Evolutionary conservation across 352 stramenopile species (phyloP).

Genomic region (Pythium aristosporum): DNA sequence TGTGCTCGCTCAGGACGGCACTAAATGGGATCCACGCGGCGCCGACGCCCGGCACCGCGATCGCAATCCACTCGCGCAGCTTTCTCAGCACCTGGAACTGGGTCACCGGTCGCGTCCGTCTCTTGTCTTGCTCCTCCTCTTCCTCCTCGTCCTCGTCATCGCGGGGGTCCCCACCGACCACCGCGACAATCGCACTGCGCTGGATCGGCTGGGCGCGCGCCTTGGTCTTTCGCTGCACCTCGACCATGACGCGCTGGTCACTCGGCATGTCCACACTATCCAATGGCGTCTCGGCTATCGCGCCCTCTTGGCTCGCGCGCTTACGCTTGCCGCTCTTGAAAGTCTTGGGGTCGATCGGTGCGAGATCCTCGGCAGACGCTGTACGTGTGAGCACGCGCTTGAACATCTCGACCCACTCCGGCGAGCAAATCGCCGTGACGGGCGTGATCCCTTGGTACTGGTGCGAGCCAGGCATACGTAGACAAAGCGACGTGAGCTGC

Average conservation of each 20-base stretch:
- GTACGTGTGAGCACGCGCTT: conserved; percentile 12
- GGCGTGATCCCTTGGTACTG: conserved; percentile 1
- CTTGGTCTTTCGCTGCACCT: conserved; percentile 18
- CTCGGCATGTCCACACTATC: conserved; percentile 2
- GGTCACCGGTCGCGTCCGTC: background rate
- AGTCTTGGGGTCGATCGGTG: conserved; percentile 16
- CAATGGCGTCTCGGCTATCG: background rate
- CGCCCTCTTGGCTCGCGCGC: background rate
- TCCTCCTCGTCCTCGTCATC: background rate
- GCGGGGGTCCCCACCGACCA: background rate
- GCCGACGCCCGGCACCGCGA: conserved; percentile 15
- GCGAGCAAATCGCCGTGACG: conserved; percentile 10
- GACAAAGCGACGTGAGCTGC: background rate
- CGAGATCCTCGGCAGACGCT: conserved; percentile 17
- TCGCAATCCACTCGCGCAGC: conserved; percentile 15
- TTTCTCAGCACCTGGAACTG: conserved; percentile 18
- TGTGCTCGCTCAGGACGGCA: conserved; percentile 4
- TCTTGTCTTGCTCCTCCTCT: background rate
- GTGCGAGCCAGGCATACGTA: conserved; percentile 18
- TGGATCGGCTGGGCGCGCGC: conserved; percentile 11
- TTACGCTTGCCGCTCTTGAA: conserved; percentile 17
- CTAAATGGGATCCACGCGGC: conserved; percentile 16
- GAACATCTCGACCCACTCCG: conserved; percentile 16
- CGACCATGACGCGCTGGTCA: conserved; percentile 7
- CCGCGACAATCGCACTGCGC: conserved; percentile 5